A percentile compares a stretch with the other conserved stretches of the same genome.
Conservation (phyloP, 2,329 filamentous ascomycete genomes). For the Hirsutella rhossiliensis region DNA sequence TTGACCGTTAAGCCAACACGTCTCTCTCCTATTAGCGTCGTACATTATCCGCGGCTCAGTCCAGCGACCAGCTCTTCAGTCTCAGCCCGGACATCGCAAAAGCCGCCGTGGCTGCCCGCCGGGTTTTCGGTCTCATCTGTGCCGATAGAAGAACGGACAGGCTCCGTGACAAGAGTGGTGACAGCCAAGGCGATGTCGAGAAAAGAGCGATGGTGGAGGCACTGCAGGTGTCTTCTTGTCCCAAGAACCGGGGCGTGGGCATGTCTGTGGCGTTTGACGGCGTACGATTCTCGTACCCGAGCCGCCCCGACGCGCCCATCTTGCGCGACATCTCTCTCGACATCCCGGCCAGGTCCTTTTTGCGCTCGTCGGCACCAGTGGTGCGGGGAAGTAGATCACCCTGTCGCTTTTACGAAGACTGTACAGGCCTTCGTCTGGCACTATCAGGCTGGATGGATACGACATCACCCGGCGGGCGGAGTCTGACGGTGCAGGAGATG, state of each 20-base stretch:
- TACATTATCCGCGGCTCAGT: conserved; percentile 41
- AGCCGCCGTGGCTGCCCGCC: conserved; percentile 47
- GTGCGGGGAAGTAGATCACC: conserved; percentile 56
- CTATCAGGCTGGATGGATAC: conserved; percentile 30
- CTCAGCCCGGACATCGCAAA: conserved; percentile 64
- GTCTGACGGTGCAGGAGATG: background rate
- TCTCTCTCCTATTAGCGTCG: conserved; percentile 3
- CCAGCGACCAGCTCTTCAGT: conserved; percentile 64
- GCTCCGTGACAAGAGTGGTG: no score
- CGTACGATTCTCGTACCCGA: conserved; percentile 54
- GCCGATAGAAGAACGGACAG: background rate
- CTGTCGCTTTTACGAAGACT: conserved; percentile 42
- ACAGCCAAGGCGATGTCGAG: conserved; percentile 23
- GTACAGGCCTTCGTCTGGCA: conserved; percentile 29
- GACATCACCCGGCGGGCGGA: conserved; percentile 26
- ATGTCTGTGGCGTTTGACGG: conserved; percentile 41
- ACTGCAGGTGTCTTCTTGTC: conserved; percentile 6
- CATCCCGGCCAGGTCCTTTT: conserved; percentile 47
- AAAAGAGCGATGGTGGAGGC: conserved; percentile 14
- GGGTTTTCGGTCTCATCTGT: conserved; percentile 39
- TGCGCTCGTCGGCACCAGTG: conserved; percentile 53
- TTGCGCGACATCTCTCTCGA: conserved; percentile 43
- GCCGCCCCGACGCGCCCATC: conserved; percentile 44
- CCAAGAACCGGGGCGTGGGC: conserved; percentile 16
- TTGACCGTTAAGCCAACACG: conserved; percentile 31